Conservation (phyloP, 352 stramenopile species). For the Pythium vanterpoolii region DNA sequence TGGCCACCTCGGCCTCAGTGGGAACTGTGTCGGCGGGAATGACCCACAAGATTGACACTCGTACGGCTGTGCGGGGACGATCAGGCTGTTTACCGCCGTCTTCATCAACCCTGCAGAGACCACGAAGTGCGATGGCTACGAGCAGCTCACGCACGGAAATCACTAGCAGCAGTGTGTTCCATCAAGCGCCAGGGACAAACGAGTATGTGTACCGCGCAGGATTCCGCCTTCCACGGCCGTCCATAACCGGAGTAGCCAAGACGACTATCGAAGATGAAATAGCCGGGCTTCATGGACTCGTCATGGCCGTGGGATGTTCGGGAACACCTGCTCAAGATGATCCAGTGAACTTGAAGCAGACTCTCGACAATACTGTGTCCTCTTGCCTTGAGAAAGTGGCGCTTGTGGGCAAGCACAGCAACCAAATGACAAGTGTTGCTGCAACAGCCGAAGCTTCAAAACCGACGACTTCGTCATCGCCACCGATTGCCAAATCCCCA, state of each 20-base stretch:
- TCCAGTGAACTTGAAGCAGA: not conserved
- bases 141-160: not conserved
- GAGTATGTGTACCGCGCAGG: constrained; percentile 61
- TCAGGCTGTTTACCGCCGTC: constrained; percentile 28
- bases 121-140: constrained; percentile 15
- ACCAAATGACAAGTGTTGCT: not conserved
- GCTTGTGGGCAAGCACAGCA: constrained; percentile 28
- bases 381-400: constrained; percentile 40
- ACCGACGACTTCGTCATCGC: constrained; percentile 20
- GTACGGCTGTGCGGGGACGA: constrained; percentile 37
- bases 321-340: not conserved
- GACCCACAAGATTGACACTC: constrained; percentile 47
- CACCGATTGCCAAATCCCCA: not conserved
- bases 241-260: constrained; percentile 8
- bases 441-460: constrained; percentile 22
- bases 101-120: constrained; percentile 27
- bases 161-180: constrained; percentile 16
- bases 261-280: constrained; percentile 1
- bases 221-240: constrained; percentile 43
- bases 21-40: constrained; percentile 14
- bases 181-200: constrained; percentile 38
- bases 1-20: constrained; percentile 1
- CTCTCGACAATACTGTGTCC: constrained; percentile 28
- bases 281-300: constrained; percentile 5
- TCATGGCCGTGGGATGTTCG: not conserved